These are phyloP conservation scores for Penicillium decumbens DNA, from an alignment of 2,329 filamentous ascomycete species.

Conservation along the genomic window DNA sequence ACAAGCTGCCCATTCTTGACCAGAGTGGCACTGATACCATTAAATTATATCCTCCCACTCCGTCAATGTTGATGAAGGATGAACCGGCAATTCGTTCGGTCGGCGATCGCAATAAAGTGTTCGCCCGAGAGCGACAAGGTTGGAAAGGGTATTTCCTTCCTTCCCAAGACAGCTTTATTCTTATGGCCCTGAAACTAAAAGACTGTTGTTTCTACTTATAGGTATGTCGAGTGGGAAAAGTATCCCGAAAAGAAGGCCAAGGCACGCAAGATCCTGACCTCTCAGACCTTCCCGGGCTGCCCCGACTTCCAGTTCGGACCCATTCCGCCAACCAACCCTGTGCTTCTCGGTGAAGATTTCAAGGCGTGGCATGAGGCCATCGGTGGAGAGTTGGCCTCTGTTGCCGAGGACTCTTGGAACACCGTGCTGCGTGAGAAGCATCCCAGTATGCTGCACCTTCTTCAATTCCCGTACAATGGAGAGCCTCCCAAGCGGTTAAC, in stretches of 20 bases:
- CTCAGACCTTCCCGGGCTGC: conserved; percentile 47
- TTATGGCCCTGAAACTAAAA: background rate
- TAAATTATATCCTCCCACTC: conserved; percentile 21
- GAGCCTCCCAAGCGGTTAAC: conserved; percentile 58
- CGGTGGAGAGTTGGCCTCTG: conserved; percentile 42
- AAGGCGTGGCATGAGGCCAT: conserved; percentile 57
- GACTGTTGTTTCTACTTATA: conserved; percentile 2
- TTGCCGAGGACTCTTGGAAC: conserved; percentile 58
- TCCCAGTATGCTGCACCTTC: conserved; percentile 57
- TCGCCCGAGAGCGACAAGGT: conserved; percentile 43
- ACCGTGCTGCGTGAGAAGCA: conserved; percentile 56
- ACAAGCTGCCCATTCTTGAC: conserved; percentile 47
- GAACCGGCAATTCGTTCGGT: conserved; percentile 41
- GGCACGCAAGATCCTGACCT: conserved; percentile 53
- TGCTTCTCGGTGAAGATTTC: conserved; percentile 54
- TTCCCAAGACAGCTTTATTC: conserved; percentile 1
- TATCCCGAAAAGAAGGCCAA: conserved; percentile 63
- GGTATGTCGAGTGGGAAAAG: conserved; percentile 66
- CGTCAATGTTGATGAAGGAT: conserved; percentile 37
- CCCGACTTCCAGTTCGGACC: conserved; percentile 56
- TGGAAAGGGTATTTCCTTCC: conserved; percentile 42
- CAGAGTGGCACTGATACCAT: conserved; percentile 41
- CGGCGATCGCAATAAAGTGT: conserved; percentile 39
- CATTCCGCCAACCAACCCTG: conserved; percentile 55
- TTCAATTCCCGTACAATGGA: conserved; percentile 62